Evolutionary conservation across 225 moss, liverwort and hornwort genomes (phyloP).

Genomic region (Physcomitrellopsis africana): DNA sequence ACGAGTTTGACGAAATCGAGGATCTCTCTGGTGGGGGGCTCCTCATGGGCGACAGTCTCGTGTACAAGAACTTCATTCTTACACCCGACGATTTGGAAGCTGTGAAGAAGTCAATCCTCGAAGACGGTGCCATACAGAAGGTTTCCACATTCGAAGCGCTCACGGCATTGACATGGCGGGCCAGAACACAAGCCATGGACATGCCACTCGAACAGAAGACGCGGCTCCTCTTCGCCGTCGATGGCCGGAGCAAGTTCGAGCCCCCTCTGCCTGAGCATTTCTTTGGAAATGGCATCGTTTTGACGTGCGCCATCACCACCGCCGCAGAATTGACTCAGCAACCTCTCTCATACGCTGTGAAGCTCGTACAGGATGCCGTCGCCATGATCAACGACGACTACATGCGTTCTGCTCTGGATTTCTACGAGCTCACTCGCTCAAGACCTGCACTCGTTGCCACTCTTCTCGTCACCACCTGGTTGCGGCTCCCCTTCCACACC

Average conservation of each 20-base stretch:
- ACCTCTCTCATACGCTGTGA: conserved; percentile 68
- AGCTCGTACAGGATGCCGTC: conserved; percentile 75
- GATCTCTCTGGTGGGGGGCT: conserved; percentile 41
- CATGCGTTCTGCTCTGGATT: conserved; percentile 78
- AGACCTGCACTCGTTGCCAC: conserved; percentile 61
- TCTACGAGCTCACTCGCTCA: conserved; percentile 67
- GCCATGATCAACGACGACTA: conserved; percentile 65
- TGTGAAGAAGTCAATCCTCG: conserved; percentile 44
- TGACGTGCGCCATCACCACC: conserved; percentile 67
- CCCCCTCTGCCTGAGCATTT: conserved; percentile 61
- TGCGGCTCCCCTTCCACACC: conserved; percentile 64
- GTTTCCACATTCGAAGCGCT: conserved; percentile 81
- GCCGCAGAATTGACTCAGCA: conserved; percentile 54
- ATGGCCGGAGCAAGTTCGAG: conserved; percentile 67
- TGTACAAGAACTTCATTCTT: conserved; percentile 55
- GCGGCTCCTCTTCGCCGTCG: conserved; percentile 79
- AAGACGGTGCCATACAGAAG: conserved; percentile 35
- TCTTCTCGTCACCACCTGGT: conserved; percentile 69
- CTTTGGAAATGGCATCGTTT: conserved; percentile 81
- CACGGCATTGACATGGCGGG: conserved; percentile 68
- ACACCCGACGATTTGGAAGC: conserved; percentile 41
- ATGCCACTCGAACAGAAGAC: conserved; percentile 75
- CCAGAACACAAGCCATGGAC: conserved; percentile 57
- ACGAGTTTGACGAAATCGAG: conserved; percentile 60
- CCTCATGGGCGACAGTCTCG: conserved; percentile 44